Conservation (phyloP, 257 asterid genomes). For the Ocimum tenuiflorum region DNA sequence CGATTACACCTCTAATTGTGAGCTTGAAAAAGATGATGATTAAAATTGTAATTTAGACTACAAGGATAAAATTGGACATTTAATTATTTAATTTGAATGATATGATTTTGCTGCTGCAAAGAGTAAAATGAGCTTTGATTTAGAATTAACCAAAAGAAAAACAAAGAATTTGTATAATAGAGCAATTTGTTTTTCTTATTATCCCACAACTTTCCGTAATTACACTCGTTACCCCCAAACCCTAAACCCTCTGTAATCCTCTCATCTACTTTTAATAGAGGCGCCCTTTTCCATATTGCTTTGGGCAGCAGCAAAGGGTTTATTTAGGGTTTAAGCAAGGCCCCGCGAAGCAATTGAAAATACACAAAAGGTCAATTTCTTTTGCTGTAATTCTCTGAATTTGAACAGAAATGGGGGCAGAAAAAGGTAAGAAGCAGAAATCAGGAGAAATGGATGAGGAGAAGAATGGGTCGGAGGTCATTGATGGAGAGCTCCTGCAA, state of each 20-base stretch:
- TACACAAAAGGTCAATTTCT: not conserved
- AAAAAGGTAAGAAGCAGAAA: slow-evolving; percentile 77
- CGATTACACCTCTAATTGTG: too few relatives aligned
- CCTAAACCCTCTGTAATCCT: not conserved
- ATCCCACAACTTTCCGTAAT: not conserved
- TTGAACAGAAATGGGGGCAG: slow-evolving; percentile 50
- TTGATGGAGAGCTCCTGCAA: slow-evolving; percentile 49
- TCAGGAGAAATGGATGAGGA: slow-evolving; percentile 41
- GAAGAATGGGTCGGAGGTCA: slow-evolving; percentile 27
- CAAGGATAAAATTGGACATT: too few relatives aligned
- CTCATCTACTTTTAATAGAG: slow-evolving; percentile 12
- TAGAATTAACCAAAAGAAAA: too few relatives aligned
- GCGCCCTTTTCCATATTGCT: not conserved
- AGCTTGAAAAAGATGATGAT: too few relatives aligned
- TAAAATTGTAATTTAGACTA: too few relatives aligned
- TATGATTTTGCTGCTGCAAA: too few relatives aligned
- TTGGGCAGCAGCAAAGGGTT: slow-evolving; percentile 33
- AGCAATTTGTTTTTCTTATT: not conserved
- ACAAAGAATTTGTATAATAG: not conserved
- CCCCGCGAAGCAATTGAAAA: not conserved
- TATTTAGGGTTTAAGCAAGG: slow-evolving; percentile 48
- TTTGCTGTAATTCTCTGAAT: slow-evolving; percentile 6
- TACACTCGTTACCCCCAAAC: slow-evolving; percentile 9
- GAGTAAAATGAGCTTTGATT: too few relatives aligned
- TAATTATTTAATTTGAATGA: too few relatives aligned